Evolutionary conservation across 139 green algal genomes (phyloP), one percentile per base, ranked within the genome.

Genomic region (Microglena sp.): DNA sequence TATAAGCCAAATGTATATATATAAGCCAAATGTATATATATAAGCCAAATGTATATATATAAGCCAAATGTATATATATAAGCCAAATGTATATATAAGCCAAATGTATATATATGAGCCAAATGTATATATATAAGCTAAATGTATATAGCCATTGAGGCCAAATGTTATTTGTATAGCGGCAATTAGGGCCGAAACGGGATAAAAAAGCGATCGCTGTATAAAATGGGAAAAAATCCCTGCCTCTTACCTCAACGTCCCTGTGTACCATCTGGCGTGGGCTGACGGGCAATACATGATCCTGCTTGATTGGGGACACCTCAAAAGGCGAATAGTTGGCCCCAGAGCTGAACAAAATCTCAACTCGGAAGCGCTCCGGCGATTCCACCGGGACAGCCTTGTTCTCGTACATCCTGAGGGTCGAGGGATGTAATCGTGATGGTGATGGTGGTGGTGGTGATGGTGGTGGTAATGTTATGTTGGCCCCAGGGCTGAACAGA

Each of bases 321-420:
- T 63, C 26, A 21, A 68, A 61, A 2, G 84, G 88, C 66, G 90
- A 78, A 71, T 86, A 82, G 33, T 74, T 77, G 21, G 87, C 88
- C 15, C 89, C 89, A 26, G 84, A 79, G 54, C 62, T 82, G 77
- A 92, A 94, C 27, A 84, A 67, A 21, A 95, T 62, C 77, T 96
- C 89, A 3, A 97, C 84, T 3, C 83, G 71, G 76, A 98, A 98
- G 32, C 92, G 82, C 45, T 70, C 50, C 29, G 68, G 59, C 27
- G 40, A 43, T 6, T 66, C 36, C n/a, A 80, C 64, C 6, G 68
- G 64, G 66, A 95, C 84, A 43, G 82, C 63, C 62, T 87, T 92
- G 72, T 93, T 92, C 66, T 97, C 91, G 73, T 92, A 98, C 56
- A 64, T 64, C 56, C 56, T 64, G 56, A 45, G 11, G 40, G 8